Evolutionary conservation across 176 grass and related monocot genomes (phyloP), one percentile per base, ranked within the genome.

Genomic region (Secale cereale): DNA sequence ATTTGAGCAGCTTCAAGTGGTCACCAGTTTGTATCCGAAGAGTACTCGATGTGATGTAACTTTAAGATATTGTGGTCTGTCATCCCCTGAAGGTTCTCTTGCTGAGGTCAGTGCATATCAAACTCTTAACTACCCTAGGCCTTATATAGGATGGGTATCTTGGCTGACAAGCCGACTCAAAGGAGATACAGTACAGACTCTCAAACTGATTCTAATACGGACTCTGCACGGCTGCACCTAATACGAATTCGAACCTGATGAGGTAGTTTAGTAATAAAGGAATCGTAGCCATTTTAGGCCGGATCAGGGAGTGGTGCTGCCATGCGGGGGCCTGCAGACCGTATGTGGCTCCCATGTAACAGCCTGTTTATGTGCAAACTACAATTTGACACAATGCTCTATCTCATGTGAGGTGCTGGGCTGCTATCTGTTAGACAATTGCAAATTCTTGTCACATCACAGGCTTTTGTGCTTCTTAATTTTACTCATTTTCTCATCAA

Each of bases 1-100:
- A 91, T 98, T 98, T 88, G 93, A 98, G 83, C 83, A 98, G 80
- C 96, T 98, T 87, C 83, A 89, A 82, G 87, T 98, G 46, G 76
- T 59, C 32, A 95, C 96, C 19, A 95, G 93, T 81, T 78, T 95
- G 69, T 95, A 94, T 85, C 87, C 86, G 67, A 95, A 83, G 85
- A 94, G 89, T 81, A 95, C 91, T 15, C 85, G 79, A 19, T 98
- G 93, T 91, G 91, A 98, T 76, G 81, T 91, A 31, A 92, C 91
- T 25, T 85, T 98, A 62, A 98, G 88, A 85, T 98, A 85, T 75
- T 95, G 96, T 87, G 96, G 96, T 56, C 87, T 98, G 56, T 98
- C 96, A 35, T 92, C 93, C 75, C 93, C 93, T 74, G 96, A 98
- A 92, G 96, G 96, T 76, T 88, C 85, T 52, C 89, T 98, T 98